phyloP scores from a whole-genome alignment of 2,329 filamentous ascomycete genomes.

The Diaporthe aspalathi region DNA sequence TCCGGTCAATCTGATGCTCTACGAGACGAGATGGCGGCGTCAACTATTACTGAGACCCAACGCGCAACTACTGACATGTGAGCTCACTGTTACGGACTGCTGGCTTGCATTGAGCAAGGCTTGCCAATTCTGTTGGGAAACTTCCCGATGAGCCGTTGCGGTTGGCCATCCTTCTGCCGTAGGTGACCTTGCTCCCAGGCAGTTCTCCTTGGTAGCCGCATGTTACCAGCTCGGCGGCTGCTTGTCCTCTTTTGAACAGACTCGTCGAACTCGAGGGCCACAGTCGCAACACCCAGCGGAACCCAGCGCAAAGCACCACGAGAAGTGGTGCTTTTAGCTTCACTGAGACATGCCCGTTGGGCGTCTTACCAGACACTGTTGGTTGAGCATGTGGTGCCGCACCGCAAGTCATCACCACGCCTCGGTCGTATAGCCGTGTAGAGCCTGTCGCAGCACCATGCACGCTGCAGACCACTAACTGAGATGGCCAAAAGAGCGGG shows the following conservation, averaged over 20 bases:
- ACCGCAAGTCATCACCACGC: slow-evolving; percentile 8
- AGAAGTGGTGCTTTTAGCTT: neutral
- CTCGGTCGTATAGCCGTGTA: neutral
- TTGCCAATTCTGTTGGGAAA: neutral
- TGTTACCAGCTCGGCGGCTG: neutral
- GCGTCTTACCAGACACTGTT: neutral
- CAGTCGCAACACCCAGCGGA: neutral
- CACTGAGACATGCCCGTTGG: neutral
- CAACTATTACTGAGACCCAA: neutral
- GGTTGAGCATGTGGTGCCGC: neutral
- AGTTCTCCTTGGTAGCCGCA: too few relatives aligned
- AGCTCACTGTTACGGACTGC: neutral
- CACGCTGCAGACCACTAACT: slow-evolving; percentile 10
- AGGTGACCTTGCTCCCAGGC: neutral
- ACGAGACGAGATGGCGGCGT: neutral
- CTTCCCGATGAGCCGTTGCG: neutral
- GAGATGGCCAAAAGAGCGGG: slow-evolving; percentile 9
- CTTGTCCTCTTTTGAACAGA: neutral
- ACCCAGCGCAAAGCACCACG: neutral
- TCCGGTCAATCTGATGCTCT: neutral
- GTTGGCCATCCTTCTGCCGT: neutral
- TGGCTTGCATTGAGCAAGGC: slow-evolving; percentile 2
- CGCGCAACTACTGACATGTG: neutral
- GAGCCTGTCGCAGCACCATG: slow-evolving; percentile 14
- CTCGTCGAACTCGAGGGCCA: neutral